Conservation (phyloP, 495 filamentous ascomycete genomes). For the Durotheca rogersii region DNA sequence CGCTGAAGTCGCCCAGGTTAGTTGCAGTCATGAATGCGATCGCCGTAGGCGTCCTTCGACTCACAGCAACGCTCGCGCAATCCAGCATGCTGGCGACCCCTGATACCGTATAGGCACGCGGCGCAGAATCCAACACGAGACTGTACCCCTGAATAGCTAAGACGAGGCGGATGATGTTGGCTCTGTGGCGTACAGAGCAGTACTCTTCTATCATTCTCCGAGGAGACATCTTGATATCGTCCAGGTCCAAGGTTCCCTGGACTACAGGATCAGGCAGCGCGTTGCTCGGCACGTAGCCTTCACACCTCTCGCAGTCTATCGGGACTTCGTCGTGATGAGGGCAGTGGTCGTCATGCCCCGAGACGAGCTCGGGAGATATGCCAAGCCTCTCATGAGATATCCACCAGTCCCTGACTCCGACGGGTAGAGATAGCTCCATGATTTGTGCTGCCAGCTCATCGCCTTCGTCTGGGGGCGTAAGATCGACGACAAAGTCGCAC, state of each 20-base stretch:
- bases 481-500: constrained; percentile 56
- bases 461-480: constrained; percentile 60
- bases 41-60: constrained; percentile 3
- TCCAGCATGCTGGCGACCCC: constrained; percentile 59
- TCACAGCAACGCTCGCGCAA: constrained; percentile 45
- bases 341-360: constrained; percentile 33
- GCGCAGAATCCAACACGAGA: constrained; percentile 61
- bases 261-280: background rate
- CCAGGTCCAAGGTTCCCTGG: constrained; percentile 4
- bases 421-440: constrained; percentile 59
- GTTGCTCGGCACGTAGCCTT: background rate
- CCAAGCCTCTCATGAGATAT: constrained; percentile 38
- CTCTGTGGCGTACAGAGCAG: constrained; percentile 59
- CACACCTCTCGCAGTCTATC: constrained; percentile 7
- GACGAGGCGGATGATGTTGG: constrained; percentile 60
- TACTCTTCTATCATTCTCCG: constrained; percentile 54
- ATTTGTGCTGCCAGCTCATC: constrained; percentile 60
- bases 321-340: constrained; percentile 13
- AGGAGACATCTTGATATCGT: constrained; percentile 9
- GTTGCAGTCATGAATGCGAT: background rate
- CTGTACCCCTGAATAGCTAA: constrained; percentile 51
- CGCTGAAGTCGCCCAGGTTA: constrained; percentile 26
- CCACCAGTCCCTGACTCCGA: constrained; percentile 51
- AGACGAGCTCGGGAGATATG: constrained; percentile 25
- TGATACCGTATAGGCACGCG: constrained; percentile 63